phyloP scores from a whole-genome alignment of 23 red algal species.

The Gracilaria domingensis region DNA sequence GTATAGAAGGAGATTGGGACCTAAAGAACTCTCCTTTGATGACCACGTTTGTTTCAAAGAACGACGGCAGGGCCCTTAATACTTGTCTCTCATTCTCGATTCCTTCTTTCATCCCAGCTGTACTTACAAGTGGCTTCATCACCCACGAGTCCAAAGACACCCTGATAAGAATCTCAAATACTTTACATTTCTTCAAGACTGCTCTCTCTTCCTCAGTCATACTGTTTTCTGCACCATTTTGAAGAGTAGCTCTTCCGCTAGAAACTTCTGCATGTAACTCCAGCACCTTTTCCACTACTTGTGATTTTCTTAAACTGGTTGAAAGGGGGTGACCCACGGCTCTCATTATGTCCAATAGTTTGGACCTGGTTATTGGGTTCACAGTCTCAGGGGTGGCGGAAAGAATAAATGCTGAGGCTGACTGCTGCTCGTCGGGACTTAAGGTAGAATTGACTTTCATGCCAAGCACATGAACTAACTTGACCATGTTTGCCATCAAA shows the following conservation, averaged over 20 bases:
- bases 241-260: neutral
- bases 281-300: slow-evolving; percentile 37
- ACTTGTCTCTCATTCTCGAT: neutral
- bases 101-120: slow-evolving; percentile 30
- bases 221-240: neutral
- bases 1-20: neutral
- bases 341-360: no score
- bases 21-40: neutral
- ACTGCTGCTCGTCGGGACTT: neutral
- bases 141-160: slow-evolving; percentile 25
- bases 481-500: neutral
- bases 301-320: slow-evolving; percentile 7
- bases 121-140: slow-evolving; percentile 38
- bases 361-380: no score
- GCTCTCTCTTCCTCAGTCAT: neutral
- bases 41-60: slow-evolving; percentile 1
- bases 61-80: slow-evolving; percentile 11
- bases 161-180: neutral
- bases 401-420: no score
- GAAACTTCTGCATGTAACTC: neutral
- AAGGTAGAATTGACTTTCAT: neutral
- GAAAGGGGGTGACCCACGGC: neutral
- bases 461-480: neutral
- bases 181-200: neutral
- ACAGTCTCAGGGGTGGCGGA: no score